These are phyloP conservation scores for Castanea crenata DNA, from an alignment of 306 rosid genomes.

Conservation along the genomic window DNA sequence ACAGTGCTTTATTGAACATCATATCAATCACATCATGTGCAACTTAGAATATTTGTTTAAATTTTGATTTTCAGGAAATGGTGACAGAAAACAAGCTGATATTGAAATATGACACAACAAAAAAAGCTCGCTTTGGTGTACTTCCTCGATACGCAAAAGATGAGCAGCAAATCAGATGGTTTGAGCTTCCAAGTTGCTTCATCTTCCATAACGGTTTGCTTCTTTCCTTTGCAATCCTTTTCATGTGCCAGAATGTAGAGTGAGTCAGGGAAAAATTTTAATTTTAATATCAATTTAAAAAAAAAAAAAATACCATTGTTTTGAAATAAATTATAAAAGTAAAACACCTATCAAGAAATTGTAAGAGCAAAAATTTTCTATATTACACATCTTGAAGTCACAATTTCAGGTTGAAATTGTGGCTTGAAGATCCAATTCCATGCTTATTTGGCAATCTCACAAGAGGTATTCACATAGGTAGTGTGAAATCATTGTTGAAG, in stretches of 20 bases:
- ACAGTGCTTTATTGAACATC: not conserved
- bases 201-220: conserved; percentile 84
- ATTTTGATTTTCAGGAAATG: conserved; percentile 75
- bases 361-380: no score
- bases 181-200: conserved; percentile 97
- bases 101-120: conserved; percentile 75
- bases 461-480: no score
- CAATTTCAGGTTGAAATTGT: no score
- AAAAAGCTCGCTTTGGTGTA: conserved; percentile 88
- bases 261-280: not conserved
- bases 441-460: no score
- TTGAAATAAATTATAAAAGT: no score
- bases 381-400: no score
- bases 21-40: conserved; percentile 6
- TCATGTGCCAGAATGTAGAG: not conserved
- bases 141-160: conserved; percentile 92
- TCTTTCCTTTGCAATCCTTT: not conserved
- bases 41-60: conserved; percentile 14
- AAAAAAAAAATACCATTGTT: no score
- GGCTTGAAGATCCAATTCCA: no score
- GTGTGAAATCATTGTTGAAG: no score
- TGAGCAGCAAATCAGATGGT: conserved; percentile 81
- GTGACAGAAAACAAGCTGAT: conserved; percentile 79
- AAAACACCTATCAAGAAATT: no score
- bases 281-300: not conserved